Evolutionary conservation across 2,329 filamentous ascomycete genomes (phyloP).

Genomic region (Penicillium corylophilum): DNA sequence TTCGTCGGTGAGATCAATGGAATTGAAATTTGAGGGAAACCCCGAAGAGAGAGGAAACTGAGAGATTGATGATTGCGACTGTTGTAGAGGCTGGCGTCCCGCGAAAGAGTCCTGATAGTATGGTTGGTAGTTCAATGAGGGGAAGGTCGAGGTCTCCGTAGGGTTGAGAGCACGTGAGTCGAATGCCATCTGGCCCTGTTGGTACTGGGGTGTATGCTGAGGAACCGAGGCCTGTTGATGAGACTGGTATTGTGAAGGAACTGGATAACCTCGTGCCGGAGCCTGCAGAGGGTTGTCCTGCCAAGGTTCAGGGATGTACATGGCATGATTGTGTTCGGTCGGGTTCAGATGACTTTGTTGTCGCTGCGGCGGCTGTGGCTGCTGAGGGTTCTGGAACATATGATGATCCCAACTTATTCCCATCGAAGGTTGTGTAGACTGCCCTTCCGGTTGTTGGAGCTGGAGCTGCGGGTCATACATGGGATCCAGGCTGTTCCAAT

Average conservation of each 20-base stretch:
- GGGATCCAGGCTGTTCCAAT: constrained; percentile 38
- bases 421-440: constrained; percentile 24
- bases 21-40: constrained; percentile 25
- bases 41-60: constrained; percentile 29
- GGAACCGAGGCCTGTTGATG: constrained; percentile 26
- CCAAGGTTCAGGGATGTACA: constrained; percentile 37
- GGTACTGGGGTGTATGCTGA: constrained; percentile 30
- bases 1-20: constrained; percentile 32
- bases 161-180: constrained; percentile 30
- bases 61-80: constrained; percentile 22
- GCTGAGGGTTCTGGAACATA: constrained; percentile 33
- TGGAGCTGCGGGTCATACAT: constrained; percentile 35
- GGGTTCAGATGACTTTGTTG: constrained; percentile 24
- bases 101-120: constrained; percentile 36
- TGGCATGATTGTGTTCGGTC: constrained; percentile 31
- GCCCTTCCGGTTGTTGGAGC: constrained; percentile 23
- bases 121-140: constrained; percentile 32
- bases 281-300: constrained; percentile 33
- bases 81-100: constrained; percentile 16
- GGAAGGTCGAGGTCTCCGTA: constrained; percentile 33
- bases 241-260: constrained; percentile 30
- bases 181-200: constrained; percentile 32
- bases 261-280: constrained; percentile 27
- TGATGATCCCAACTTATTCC: constrained; percentile 40
- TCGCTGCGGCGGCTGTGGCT: constrained; percentile 26